Base-by-base conservation (phyloP, 768 basidiomycete species). In the Harrya chromipes region DNA sequence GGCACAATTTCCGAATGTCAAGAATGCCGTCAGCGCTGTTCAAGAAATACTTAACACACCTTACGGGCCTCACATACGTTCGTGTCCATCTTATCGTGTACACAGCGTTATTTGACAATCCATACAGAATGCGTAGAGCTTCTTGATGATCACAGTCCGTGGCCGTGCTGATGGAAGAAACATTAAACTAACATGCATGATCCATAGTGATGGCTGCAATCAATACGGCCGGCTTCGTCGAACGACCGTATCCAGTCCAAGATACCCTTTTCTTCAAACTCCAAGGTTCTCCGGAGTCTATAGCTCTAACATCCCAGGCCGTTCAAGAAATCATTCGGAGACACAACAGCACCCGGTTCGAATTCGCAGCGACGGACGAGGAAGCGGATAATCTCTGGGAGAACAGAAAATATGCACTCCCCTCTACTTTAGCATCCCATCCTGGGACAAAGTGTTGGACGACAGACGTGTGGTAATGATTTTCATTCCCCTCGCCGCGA, bases 261-360 rank as follows among this genome's bases (percentile, higher is more conserved):
- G 90, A 94, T 61, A 85, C 85, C 0, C 77, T 97, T 10, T 92
- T 97, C 71, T 90, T 97, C 77, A 94, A 95, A 66, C 79, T 97
- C 44, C 90, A 94, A 64, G 92, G 92, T 3, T 82, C 88, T 29
- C 70, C 77, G 0, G 67, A 74, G 11, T 75, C 79, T 6, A 79
- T 87, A 27, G 62, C 78, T 4, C 76, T 78, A 36, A 77, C 88
- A 0, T 80, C 86, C 0, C 73, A 78, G 38, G 67, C 74, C 17
- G 78, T 90, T 21, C 73, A 83, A 55, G 60, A 67, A 8, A 81
- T 95, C 23, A 80, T 84, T 19, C 74, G 80, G 58, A 80, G 74
- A 57, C 83, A 94, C 55, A 82, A 83, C 2, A 83, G 89, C 42
- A 74, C 66, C 19, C 74, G 76, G 23, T 90, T 94, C 52, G 73